Evolutionary conservation across 768 basidiomycete species (phyloP), one percentile per base, ranked within the genome.

Genomic region (Trametes meyenii): DNA sequence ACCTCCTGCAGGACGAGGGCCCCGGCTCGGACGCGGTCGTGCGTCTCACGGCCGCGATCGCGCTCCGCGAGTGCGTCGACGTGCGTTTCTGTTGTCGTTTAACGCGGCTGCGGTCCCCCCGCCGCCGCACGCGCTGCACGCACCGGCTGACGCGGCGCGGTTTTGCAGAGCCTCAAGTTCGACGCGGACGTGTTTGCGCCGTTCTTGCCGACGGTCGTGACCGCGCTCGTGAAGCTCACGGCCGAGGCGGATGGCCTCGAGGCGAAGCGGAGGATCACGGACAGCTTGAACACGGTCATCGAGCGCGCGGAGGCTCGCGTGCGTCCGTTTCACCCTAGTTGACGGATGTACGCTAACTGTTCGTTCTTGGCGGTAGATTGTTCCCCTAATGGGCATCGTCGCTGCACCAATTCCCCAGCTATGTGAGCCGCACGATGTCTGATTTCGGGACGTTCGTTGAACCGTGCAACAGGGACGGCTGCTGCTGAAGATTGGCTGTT

Each of bases 1-100:
- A 92, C 69, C 81, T 98, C 23, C 72, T 98, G 50, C 79, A 81
- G 61, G 87, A 90, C 63, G 82, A 84, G 45, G 82, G 86, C 4
- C 77, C 81, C 7, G 86, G 90, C 10, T 86, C 90, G 3, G 94
- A 96, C 69, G 78, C 83, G 23, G 95, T 94, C 16, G 94, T 98
- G 50, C 85, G 94, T 4, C 78, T 98, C 38, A 94, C 93, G 0
- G 89, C 95, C 24, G 89, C 92, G 0, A 79, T 84, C 23, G 88
- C 94, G 13, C 71, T 98, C 29, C 82, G 85, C 40, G 89, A 94
- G 70, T 92, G 92, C 68, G 83, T 94, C 23, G 90, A 96, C 71
- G 95, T 96, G 14, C n/a, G n/a, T 40, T 64, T 36, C 44, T 48
- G 44, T 17, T 45, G 42, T 10, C 24, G 43, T 46, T 24, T 7